Evolutionary conservation across 2,329 filamentous ascomycete species (phyloP).

Genomic region (Colletotrichum brevisporum): DNA sequence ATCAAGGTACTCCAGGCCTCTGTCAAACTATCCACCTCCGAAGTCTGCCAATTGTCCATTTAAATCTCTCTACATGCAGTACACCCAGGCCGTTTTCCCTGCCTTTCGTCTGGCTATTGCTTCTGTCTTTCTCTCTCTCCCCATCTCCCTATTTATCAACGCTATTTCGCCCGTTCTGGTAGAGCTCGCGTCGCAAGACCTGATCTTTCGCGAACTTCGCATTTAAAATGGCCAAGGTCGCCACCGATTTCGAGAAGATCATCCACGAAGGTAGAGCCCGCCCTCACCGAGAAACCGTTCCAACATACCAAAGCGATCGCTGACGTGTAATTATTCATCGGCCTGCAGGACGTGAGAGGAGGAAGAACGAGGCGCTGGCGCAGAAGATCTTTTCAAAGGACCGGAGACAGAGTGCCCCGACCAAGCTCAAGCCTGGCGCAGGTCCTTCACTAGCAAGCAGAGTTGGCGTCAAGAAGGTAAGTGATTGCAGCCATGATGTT

Average conservation of each 20-base stretch:
- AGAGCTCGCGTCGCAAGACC: too few relatives aligned
- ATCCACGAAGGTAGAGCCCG: conserved; percentile 63
- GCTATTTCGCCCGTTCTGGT: too few relatives aligned
- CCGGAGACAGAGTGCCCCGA: conserved; percentile 70
- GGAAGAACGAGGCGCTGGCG: conserved; percentile 80
- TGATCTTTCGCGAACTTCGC: too few relatives aligned
- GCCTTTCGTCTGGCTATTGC: too few relatives aligned
- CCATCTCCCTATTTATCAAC: too few relatives aligned
- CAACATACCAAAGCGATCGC: conserved; percentile 1
- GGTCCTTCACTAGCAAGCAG: conserved; percentile 77
- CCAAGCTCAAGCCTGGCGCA: conserved; percentile 59
- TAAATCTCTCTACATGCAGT: too few relatives aligned
- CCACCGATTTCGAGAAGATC: conserved; percentile 68
- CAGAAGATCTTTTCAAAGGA: conserved; percentile 77
- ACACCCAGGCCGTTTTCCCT: too few relatives aligned
- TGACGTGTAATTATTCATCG: conserved; percentile 20
- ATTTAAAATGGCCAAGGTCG: conserved; percentile 58
- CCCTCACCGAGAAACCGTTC: background rate
- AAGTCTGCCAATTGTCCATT: too few relatives aligned
- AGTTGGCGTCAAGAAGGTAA: conserved; percentile 80
- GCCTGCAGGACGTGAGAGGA: conserved; percentile 72
- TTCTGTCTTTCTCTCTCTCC: too few relatives aligned
- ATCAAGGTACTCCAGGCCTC: too few relatives aligned
- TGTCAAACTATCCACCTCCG: too few relatives aligned
- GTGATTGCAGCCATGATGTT: conserved; percentile 13